Evolutionary conservation across 495 filamentous ascomycete genomes (phyloP), one percentile per base, ranked within the genome.

Genomic region (Copromyces sp.): DNA sequence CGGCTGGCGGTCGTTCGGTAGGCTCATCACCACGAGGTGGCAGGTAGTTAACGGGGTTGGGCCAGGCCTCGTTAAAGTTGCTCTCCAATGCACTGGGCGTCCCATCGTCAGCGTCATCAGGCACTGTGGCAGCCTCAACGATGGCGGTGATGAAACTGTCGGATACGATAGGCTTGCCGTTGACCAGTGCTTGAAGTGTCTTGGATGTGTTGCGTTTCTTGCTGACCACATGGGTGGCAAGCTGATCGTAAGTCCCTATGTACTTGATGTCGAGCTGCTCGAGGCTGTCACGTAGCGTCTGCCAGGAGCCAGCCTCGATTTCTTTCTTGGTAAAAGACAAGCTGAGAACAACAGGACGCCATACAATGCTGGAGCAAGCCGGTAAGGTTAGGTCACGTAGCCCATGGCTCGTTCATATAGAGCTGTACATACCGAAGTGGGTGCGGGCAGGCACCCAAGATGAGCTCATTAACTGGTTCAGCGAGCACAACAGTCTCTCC

Each of bases 231-330:
- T 99, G 94, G 0, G 95, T 96, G 0, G 95, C 98, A 0, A 84
- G 80, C 44, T 86, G 79, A 3, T 94, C 83, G 78, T 92, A 98
- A 17, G 90, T 88, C 24, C 87, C 84, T 53, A 92, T 83, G 20
- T 91, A 89, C 78, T 98, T 99, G 78, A 98, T 91, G 80, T 97
- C 96, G 39, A 96, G 87, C 71, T 89, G 87, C 77, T 94, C 93
- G 9, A 97, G 84, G 59, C 86, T 86, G 39, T 86, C 84, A 73
- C 89, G 87, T 29, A 91, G 86, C 2, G 82, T 84, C 14, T 91
- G 81, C 68, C 90, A 87, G 24, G 93, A 91, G 74, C 92, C 88
- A 11, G 87, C 85, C 74, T 89, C 91, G 70, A 88, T 86, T 76
- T 94, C 89, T 77, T 92, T 97, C 68, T 84, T 84, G n/a, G 87